A percentile compares a stretch with the other conserved stretches of the same genome.
These are phyloP conservation scores for Lippia alba DNA, from an alignment of 305 asterid species.

Conservation along the genomic window DNA sequence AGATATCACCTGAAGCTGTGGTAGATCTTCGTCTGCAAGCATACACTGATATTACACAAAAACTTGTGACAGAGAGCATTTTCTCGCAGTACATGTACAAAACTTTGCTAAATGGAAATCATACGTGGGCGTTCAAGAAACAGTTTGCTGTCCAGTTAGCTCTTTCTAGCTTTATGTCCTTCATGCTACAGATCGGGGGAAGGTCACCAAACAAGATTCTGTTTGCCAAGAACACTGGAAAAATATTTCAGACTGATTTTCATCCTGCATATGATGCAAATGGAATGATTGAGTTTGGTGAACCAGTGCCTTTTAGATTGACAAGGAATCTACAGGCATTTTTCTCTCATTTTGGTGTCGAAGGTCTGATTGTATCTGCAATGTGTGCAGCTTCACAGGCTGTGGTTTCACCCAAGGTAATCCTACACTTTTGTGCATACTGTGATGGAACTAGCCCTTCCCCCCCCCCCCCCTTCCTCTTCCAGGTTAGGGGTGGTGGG, in stretches of 20 bases:
- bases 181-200: slow-evolving; percentile 98
- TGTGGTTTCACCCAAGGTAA: slow-evolving; percentile 92
- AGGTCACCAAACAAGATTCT: slow-evolving; percentile 97
- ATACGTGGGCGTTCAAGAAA: slow-evolving; percentile 97
- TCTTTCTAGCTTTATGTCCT: slow-evolving; percentile 94
- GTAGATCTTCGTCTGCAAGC: slow-evolving; percentile 98
- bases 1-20: slow-evolving; percentile 93
- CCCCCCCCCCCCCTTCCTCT: no score
- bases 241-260: slow-evolving; percentile 96
- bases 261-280: slow-evolving; percentile 97
- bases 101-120: slow-evolving; percentile 86
- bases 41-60: slow-evolving; percentile 83
- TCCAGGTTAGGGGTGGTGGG: no score
- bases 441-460: no score
- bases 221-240: slow-evolving; percentile 98
- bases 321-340: slow-evolving; percentile 96
- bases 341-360: slow-evolving; percentile 97
- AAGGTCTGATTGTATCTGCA: slow-evolving; percentile 92
- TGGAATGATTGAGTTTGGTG: slow-evolving; percentile 96
- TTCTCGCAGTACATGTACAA: slow-evolving; percentile 99
- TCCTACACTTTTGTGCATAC: slow-evolving; percentile 27
- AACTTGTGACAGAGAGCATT: slow-evolving; percentile 82
- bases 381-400: slow-evolving; percentile 99
- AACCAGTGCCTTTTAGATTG: slow-evolving; percentile 97
- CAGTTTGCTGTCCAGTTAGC: slow-evolving; percentile 97